phyloP scores from a whole-genome alignment of 2,329 filamentous ascomycete species.

The Nemania abortiva region DNA sequence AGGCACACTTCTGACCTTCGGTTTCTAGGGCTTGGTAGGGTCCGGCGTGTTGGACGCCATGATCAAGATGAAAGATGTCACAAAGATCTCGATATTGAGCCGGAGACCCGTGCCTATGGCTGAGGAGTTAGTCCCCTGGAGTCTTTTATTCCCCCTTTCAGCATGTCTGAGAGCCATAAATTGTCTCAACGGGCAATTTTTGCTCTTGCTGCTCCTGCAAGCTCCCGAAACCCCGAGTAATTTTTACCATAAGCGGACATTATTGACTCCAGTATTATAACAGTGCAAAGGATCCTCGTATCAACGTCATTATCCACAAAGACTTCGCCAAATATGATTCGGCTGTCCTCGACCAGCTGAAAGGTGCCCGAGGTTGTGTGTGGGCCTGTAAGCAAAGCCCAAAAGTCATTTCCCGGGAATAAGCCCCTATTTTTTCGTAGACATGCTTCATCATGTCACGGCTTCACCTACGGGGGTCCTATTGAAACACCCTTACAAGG shows the following conservation, averaged over 20 bases:
- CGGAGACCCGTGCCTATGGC: conserved; percentile 74
- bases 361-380: conserved; percentile 75
- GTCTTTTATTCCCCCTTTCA: too few relatives aligned
- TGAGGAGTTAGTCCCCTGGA: too few relatives aligned
- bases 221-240: too few relatives aligned
- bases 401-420: background rate
- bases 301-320: conserved; percentile 74
- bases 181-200: too few relatives aligned
- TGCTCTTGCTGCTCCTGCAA: too few relatives aligned
- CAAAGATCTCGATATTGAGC: conserved; percentile 73
- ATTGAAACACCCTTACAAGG: background rate
- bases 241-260: too few relatives aligned
- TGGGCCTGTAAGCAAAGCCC: conserved; percentile 66
- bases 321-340: conserved; percentile 73
- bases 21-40: conserved; percentile 67
- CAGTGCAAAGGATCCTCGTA: conserved; percentile 67
- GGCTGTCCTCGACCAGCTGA: conserved; percentile 68
- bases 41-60: conserved; percentile 71
- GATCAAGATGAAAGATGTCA: conserved; percentile 67
- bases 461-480: background rate
- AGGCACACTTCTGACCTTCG: background rate
- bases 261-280: too few relatives aligned
- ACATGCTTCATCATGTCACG: background rate
- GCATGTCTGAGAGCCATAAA: too few relatives aligned
- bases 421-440: background rate